These are phyloP conservation scores for Aureobasidium leucospermi DNA, from an alignment of 2,329 filamentous ascomycete genomes.

Conservation along the genomic window DNA sequence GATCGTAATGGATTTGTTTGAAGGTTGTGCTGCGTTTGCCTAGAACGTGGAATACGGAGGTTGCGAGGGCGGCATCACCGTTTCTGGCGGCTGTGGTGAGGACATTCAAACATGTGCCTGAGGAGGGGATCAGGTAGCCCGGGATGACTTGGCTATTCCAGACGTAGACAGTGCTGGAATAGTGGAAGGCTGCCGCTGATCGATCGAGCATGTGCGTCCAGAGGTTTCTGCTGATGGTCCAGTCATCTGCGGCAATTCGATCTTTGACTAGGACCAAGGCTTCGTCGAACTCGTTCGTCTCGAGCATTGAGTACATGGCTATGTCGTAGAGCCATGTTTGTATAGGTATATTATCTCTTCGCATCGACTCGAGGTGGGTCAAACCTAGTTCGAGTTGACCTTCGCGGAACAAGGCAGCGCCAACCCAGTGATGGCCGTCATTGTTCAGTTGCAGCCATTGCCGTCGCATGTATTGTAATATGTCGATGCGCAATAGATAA, in stretches of 20 bases:
- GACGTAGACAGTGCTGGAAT: slow-evolving; percentile 57
- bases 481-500: slow-evolving; percentile 63
- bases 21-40: slow-evolving; percentile 52
- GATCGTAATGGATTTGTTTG: slow-evolving; percentile 67
- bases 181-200: slow-evolving; percentile 54
- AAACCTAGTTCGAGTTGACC: slow-evolving; percentile 76
- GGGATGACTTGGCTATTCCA: slow-evolving; percentile 63
- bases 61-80: slow-evolving; percentile 61
- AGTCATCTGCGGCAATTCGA: slow-evolving; percentile 39
- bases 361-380: slow-evolving; percentile 59
- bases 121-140: slow-evolving; percentile 54
- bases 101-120: slow-evolving; percentile 59
- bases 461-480: slow-evolving; percentile 66
- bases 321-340: slow-evolving; percentile 72
- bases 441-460: slow-evolving; percentile 61
- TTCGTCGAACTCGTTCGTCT: slow-evolving; percentile 68
- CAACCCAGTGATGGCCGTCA: slow-evolving; percentile 58
- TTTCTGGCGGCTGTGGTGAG: slow-evolving; percentile 64
- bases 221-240: slow-evolving; percentile 45
- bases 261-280: slow-evolving; percentile 61
- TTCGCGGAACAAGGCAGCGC: slow-evolving; percentile 70
- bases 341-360: slow-evolving; percentile 47
- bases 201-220: slow-evolving; percentile 68
- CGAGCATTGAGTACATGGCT: slow-evolving; percentile 65
- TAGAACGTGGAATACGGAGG: slow-evolving; percentile 61